Percentiles rank a stretch among this genome's conserved stretches.
Evolutionary conservation across 352 stramenopile species (phyloP).

Genomic region (Phytopythium vexans): DNA sequence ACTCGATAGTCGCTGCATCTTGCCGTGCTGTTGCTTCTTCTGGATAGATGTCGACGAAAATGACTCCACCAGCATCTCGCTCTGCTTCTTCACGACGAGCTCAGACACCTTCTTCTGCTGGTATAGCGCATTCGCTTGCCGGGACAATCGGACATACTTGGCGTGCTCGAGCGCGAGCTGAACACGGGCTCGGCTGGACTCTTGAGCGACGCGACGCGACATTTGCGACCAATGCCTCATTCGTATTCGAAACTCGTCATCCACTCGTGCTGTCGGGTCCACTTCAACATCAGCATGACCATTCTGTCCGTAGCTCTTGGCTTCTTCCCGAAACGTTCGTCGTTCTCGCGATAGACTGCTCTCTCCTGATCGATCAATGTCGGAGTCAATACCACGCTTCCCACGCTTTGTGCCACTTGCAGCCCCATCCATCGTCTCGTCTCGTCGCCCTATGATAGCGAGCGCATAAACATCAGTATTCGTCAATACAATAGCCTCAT

Average conservation of each 20-base stretch:
- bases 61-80: conserved; percentile 41
- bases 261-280: too few species aligned
- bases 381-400: too few species aligned
- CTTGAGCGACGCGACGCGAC: conserved; percentile 28
- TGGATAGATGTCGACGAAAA: conserved; percentile 21
- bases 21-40: conserved; percentile 28
- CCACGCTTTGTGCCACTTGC: too few species aligned
- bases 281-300: background rate
- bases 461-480: too few species aligned
- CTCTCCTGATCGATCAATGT: too few species aligned
- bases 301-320: conserved; percentile 10
- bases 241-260: conserved; percentile 66
- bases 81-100: conserved; percentile 56
- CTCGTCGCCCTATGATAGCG: too few species aligned
- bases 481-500: too few species aligned
- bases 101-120: conserved; percentile 66
- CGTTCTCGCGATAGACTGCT: too few species aligned
- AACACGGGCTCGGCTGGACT: conserved; percentile 27
- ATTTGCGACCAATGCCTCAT: conserved; percentile 49
- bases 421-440: too few species aligned
- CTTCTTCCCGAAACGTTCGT: too few species aligned
- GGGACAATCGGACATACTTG: conserved; percentile 42
- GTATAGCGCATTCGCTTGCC: conserved; percentile 29
- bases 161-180: conserved; percentile 38
- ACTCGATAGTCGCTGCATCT: conserved; percentile 45